These are phyloP conservation scores for Euphorbia peplus DNA, from an alignment of 345 rosid species.

Conservation along the genomic window DNA sequence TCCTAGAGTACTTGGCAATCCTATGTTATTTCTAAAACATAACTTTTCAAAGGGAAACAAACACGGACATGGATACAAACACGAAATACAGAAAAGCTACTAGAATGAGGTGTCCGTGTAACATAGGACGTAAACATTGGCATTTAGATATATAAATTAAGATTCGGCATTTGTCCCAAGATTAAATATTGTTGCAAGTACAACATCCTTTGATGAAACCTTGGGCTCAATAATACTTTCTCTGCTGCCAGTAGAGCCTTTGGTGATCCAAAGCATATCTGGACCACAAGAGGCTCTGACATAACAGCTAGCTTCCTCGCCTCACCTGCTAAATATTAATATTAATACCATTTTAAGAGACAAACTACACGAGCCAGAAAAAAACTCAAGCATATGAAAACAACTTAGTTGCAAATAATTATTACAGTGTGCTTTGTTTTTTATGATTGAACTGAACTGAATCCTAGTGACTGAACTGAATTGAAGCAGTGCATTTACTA, in stretches of 20 bases:
- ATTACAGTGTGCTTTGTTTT: too few species aligned
- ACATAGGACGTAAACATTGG: not conserved
- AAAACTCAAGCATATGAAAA: not conserved
- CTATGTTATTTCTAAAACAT: not conserved
- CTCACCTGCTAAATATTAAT: too few species aligned
- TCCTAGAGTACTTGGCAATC: not conserved
- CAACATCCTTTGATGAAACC: not conserved
- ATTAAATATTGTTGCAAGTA: not conserved
- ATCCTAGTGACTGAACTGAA: too few species aligned
- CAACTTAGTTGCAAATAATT: too few species aligned
- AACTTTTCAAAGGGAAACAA: too few species aligned
- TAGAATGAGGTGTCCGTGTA: too few species aligned
- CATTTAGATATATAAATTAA: not conserved
- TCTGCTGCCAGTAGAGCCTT: not conserved
- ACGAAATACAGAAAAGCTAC: too few species aligned
- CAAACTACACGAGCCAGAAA: not conserved
- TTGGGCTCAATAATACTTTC: not conserved
- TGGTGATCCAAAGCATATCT: not conserved
- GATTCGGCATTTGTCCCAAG: not conserved
- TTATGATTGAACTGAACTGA: too few species aligned
- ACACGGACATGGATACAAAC: too few species aligned
- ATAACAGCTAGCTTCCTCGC: not conserved
- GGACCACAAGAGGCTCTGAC: slow-evolving; percentile 7
- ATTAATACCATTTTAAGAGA: not conserved
- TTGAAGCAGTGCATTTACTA: too few species aligned